Base-by-base conservation (phyloP, 768 basidiomycete genomes). In the Dentipellis sp. region DNA sequence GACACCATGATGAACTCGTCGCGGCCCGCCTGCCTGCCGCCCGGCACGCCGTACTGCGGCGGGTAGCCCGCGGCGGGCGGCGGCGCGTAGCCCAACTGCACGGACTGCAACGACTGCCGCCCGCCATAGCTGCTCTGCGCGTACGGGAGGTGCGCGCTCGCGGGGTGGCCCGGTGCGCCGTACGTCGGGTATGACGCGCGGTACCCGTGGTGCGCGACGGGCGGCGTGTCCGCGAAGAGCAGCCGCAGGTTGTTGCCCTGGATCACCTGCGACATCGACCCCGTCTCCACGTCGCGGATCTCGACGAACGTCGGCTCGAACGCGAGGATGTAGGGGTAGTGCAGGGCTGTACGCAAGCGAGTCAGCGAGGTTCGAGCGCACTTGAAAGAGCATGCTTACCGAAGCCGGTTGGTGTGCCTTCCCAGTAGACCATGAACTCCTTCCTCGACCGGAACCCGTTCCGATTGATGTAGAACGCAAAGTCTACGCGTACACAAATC, bases 401-500 rank as follows among this genome's bases (percentile, higher is more conserved):
- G 65, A 99, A 98, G 38, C 88, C 87, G 5, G 91, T 91, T 0
- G 97, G 97, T 46, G 76, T 77, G 9, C 97, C 97, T 70, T 98
- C 95, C 97, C 97, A 99, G 60, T 90, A 79, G 12, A 98, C 91
- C 80, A 94, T 91, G 76, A 97, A 98, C 56, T 91, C 85, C 59
- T 82, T 87, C 53, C 91, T 76, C 50, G 94, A 91, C 58, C 93
- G 77, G 75, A 92, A 88, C 2, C 97, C 97, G 59, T 86, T 94
- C 75, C 91, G 92, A 71, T 98, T 95, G 61, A 99, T 94, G 69
- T 97, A 98, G 68, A 99, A 98, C 0, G 97, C 97, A 68, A 97
- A 99, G 72, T 98, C 97, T 97, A 63, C 37, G 39, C 54, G 29
- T 29, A 29, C 29, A 29, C 29, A 6, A 29, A 38, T 52, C n/a